Evolutionary conservation across 345 rosid genomes (phyloP).

Genomic region (Reutealis trisperma): DNA sequence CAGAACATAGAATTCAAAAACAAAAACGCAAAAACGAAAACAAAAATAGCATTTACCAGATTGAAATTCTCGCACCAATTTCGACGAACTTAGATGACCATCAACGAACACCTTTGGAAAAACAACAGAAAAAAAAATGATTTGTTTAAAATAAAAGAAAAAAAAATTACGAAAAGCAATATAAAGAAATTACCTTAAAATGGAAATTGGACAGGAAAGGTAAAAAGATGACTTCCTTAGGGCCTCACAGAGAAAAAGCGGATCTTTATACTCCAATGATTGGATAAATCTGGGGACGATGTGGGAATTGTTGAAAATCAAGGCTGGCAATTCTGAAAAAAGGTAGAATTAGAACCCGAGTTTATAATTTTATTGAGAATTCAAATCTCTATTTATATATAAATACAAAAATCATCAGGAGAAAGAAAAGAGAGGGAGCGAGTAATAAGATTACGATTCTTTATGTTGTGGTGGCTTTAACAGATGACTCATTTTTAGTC

Average conservation of each 20-base stretch:
- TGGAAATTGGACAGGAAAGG: neutral
- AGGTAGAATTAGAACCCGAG: neutral
- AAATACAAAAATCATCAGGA: no score
- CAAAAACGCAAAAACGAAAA: no score
- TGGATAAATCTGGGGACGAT: neutral
- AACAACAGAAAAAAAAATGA: neutral
- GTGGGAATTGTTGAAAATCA: neutral
- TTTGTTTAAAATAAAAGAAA: neutral
- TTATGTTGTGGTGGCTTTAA: no score
- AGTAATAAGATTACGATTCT: no score
- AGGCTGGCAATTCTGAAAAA: neutral
- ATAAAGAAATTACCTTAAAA: neutral
- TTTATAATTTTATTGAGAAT: no score
- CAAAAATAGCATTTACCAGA: constrained; percentile 19
- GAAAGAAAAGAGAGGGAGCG: no score
- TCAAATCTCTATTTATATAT: no score
- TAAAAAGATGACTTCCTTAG: neutral
- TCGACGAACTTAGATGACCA: constrained; percentile 58
- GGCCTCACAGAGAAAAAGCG: neutral
- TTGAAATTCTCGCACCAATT: constrained; percentile 1
- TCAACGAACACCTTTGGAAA: constrained; percentile 46
- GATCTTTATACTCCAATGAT: neutral
- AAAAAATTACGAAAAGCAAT: neutral
- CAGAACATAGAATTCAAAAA: constrained; percentile 13
- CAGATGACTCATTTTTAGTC: no score